These are phyloP conservation scores for Dothistroma septosporum DNA, from an alignment of 2,329 filamentous ascomycete species.

Conservation along the genomic window DNA sequence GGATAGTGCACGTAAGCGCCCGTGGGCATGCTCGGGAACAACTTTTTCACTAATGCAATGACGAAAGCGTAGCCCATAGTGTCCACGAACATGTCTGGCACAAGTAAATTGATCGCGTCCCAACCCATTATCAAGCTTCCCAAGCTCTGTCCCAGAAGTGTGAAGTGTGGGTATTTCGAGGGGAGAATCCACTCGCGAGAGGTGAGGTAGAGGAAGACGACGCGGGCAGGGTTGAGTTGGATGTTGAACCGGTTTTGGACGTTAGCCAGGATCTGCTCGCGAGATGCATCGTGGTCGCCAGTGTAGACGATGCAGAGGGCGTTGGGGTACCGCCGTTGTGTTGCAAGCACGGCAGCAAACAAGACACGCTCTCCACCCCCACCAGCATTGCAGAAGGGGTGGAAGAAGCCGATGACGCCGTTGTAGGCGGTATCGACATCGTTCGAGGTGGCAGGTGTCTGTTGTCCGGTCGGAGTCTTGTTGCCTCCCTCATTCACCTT, in stretches of 20 bases:
- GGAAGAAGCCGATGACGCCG: constrained; percentile 91
- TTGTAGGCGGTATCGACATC: constrained; percentile 61
- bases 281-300: constrained; percentile 84
- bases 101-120: constrained; percentile 87
- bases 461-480: constrained; percentile 43
- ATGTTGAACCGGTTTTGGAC: constrained; percentile 84
- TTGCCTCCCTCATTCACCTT: constrained; percentile 54
- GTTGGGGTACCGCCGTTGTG: constrained; percentile 81
- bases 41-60: constrained; percentile 72
- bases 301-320: constrained; percentile 92
- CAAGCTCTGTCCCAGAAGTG: constrained; percentile 86
- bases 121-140: constrained; percentile 83
- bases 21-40: constrained; percentile 78
- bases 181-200: constrained; percentile 82
- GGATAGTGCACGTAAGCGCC: constrained; percentile 97
- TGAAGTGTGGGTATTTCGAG: constrained; percentile 86
- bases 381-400: constrained; percentile 97
- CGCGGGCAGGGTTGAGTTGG: constrained; percentile 71
- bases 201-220: constrained; percentile 86
- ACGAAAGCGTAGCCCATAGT: constrained; percentile 98
- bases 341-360: constrained; percentile 91
- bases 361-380: constrained; percentile 93
- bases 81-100: constrained; percentile 91
- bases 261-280: constrained; percentile 65
- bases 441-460: constrained; percentile 35